Percentiles rank a stretch among this genome's conserved stretches.
Conservation (phyloP, 2,329 filamentous ascomycete species). For the Cladosporium phlei region DNA sequence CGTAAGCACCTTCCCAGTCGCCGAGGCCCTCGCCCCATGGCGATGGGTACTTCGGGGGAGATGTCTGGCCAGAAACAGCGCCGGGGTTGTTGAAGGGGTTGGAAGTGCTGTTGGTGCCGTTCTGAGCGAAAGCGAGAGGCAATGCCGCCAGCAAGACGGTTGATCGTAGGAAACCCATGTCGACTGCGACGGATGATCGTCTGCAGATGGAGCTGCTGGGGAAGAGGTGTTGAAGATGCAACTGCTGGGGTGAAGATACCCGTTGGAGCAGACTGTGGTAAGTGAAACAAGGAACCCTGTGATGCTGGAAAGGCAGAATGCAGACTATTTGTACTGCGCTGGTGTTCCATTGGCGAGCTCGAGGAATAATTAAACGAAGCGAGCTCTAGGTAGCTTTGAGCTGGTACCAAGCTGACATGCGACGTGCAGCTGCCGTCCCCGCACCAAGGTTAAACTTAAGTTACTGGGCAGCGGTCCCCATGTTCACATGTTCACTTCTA, state of each 20-base stretch:
- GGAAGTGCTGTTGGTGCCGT: slow-evolving; percentile 21
- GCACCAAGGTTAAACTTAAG: slow-evolving; percentile 3
- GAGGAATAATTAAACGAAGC: slow-evolving; percentile 10
- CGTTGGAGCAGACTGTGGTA: too few relatives aligned
- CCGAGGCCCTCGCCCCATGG: slow-evolving; percentile 77
- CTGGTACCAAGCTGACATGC: not conserved
- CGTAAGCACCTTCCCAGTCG: slow-evolving; percentile 71
- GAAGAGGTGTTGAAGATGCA: slow-evolving; percentile 10
- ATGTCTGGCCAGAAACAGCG: slow-evolving; percentile 35
- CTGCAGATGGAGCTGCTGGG: slow-evolving; percentile 10
- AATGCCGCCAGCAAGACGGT: slow-evolving; percentile 27
- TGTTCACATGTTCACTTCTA: too few relatives aligned
- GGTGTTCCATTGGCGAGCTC: slow-evolving; percentile 1
- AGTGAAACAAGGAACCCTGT: not conserved
- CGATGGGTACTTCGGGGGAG: slow-evolving; percentile 72
- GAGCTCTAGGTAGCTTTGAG: slow-evolving; percentile 10
- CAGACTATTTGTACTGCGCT: slow-evolving; percentile 8
- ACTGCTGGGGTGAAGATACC: not conserved
- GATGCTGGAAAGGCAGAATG: not conserved
- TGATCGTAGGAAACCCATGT: slow-evolving; percentile 22
- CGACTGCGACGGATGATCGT: slow-evolving; percentile 9
- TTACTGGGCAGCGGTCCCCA: slow-evolving; percentile 2
- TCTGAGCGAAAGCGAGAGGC: slow-evolving; percentile 27
- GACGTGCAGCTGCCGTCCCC: slow-evolving; percentile 11
- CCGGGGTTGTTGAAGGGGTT: slow-evolving; percentile 26